These are phyloP conservation scores for Moringa oleifera DNA, from an alignment of 345 rosid species.

Conservation along the genomic window DNA sequence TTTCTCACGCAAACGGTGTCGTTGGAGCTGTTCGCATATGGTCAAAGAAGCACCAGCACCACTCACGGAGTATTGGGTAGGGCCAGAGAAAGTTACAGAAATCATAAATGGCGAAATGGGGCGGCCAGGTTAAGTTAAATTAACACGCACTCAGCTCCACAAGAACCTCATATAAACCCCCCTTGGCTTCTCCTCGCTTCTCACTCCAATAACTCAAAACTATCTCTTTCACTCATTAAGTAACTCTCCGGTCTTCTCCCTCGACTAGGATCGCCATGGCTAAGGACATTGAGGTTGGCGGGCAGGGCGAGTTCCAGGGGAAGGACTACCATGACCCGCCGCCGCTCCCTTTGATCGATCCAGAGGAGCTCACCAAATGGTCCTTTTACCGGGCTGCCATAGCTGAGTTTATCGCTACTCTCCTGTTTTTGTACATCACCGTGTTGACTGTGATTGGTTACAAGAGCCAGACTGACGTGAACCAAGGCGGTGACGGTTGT, in stretches of 20 bases:
- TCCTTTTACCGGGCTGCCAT: slow-evolving; percentile 54
- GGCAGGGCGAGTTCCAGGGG: slow-evolving; percentile 38
- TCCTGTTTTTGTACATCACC: slow-evolving; percentile 55
- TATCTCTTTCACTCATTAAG: neutral
- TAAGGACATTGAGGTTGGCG: slow-evolving; percentile 41
- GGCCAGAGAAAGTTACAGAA: slow-evolving; percentile 21
- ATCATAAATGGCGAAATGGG: slow-evolving; percentile 19
- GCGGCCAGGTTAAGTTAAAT: slow-evolving; percentile 31
- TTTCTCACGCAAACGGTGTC: no score
- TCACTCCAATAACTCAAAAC: neutral
- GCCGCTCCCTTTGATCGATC: slow-evolving; percentile 45
- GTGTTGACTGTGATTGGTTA: slow-evolving; percentile 63
- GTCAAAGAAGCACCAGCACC: neutral
- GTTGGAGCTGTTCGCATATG: no score
- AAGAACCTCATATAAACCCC: slow-evolving; percentile 24
- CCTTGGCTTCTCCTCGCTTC: neutral
- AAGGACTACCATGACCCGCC: slow-evolving; percentile 60
- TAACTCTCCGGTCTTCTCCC: neutral
- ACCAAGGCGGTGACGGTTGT: slow-evolving; percentile 21
- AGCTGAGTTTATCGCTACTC: slow-evolving; percentile 63
- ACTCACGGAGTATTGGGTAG: neutral
- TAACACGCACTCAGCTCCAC: slow-evolving; percentile 3
- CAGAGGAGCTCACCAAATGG: slow-evolving; percentile 45
- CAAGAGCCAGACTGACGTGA: slow-evolving; percentile 32
- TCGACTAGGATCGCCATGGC: slow-evolving; percentile 46